phyloP scores from a whole-genome alignment of 495 filamentous ascomycete species.

The Hypoxylon cercidicola region DNA sequence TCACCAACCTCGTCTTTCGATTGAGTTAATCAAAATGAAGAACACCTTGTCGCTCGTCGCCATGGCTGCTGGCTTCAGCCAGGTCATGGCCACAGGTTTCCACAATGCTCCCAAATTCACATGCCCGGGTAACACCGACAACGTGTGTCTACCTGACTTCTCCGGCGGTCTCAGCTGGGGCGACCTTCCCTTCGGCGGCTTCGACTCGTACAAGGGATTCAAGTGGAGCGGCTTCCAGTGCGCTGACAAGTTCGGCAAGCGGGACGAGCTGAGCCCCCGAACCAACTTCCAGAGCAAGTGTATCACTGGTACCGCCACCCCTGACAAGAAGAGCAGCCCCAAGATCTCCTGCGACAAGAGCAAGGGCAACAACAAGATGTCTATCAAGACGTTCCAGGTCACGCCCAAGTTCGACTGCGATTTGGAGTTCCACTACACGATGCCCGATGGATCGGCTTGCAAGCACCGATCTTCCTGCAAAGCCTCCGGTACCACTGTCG shows the following conservation, averaged over 20 bases:
- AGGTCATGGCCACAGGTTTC: constrained; percentile 71
- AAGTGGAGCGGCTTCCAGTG: constrained; percentile 78
- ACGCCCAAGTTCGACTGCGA: constrained; percentile 77
- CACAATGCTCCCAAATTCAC: constrained; percentile 67
- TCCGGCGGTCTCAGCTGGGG: constrained; percentile 75
- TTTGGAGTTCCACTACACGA: constrained; percentile 82
- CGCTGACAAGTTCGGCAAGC: constrained; percentile 63
- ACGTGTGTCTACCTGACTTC: constrained; percentile 76
- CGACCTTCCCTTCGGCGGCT: constrained; percentile 68
- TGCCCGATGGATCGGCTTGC: constrained; percentile 82
- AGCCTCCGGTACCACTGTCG: constrained; percentile 70
- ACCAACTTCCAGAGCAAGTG: constrained; percentile 64
- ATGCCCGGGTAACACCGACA: constrained; percentile 78
- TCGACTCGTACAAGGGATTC: constrained; percentile 75
- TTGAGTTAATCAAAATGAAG: constrained; percentile 59
- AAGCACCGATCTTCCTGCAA: constrained; percentile 75
- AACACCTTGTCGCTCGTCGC: constrained; percentile 59
- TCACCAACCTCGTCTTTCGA: no score
- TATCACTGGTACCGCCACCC: constrained; percentile 67
- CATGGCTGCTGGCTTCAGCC: constrained; percentile 65
- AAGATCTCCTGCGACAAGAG: constrained; percentile 66
- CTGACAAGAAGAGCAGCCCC: constrained; percentile 60
- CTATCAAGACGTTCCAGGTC: constrained; percentile 76
- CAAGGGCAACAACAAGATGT: constrained; percentile 69
- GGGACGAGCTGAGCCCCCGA: constrained; percentile 58